Base-by-base conservation (phyloP, 1,284 basidiomycete genomes). In the Ustilago lituana region DNA sequence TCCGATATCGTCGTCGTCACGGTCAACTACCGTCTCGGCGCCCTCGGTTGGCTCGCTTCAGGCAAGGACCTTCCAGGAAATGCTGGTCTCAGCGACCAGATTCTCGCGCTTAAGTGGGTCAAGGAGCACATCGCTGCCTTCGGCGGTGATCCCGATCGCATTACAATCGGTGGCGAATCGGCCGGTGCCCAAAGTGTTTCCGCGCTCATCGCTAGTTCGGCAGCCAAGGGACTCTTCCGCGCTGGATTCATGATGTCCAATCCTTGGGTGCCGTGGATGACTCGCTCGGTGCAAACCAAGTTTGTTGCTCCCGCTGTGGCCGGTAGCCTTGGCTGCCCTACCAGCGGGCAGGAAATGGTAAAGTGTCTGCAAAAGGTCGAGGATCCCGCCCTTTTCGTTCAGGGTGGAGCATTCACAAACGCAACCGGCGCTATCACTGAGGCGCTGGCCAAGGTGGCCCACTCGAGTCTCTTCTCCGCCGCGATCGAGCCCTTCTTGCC, bases 91-190 rank as follows among this genome's bases (percentile, higher is more conserved):
- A 69, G 69, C 29, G 79, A 81, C 45, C 59, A 78, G 29, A 72
- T 79, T 22, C 44, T 70, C 0, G 79, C 77, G 12, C 70, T 81
- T 24, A 54, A 72, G 40, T 91, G 90, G 82, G 82, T 94, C 63
- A 85, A 87, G 57, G 83, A 83, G 23, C 86, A 83, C 45, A 81
- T 84, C 36, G 47, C 63, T 3, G 85, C 86, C 20, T 91, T 94
- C 71, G 91, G 91, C 7, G 93, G 91, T 10, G 82, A 85, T 62
- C 66, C 73, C 2, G 32, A 85, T 2, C 87, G 87, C 63, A 87
- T 96, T 69, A 94, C 92, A 0, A 74, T 96, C 27, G 91, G 91
- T 24, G 94, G 94, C 5, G 92, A 96, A 81, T 92, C 91, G 77
- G 88, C 88, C 24, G 94, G 94, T 41, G 93, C 90, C 3, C 33